Conservation (phyloP, 805 yeast genomes). For the Wickerhamiella occidentalis region DNA sequence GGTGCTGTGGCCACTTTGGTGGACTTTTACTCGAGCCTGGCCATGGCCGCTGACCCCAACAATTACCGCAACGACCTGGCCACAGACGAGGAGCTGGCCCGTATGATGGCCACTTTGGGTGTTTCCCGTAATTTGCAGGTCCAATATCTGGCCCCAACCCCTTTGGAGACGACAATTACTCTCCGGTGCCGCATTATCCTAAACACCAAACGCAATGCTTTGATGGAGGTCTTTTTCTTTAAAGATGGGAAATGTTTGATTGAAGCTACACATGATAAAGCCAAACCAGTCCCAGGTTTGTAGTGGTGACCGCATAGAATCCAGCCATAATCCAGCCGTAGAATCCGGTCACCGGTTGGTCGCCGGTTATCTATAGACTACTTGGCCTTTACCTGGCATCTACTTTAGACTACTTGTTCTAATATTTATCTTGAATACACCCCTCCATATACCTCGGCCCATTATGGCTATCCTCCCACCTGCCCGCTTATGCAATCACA, state of each 20-base stretch:
- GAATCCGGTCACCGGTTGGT: no score
- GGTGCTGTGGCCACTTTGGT: constrained; percentile 27
- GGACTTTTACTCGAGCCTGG: constrained; percentile 21
- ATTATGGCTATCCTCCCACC: neutral
- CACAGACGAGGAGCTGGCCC: constrained; percentile 16
- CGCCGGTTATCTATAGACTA: no score
- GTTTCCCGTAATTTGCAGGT: constrained; percentile 23
- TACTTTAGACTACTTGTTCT: no score
- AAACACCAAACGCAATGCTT: constrained; percentile 23
- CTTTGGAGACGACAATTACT: constrained; percentile 18
- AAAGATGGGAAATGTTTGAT: constrained; percentile 18
- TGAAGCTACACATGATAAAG: constrained; percentile 26
- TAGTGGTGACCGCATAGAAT: no score
- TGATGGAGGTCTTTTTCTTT: constrained; percentile 16
- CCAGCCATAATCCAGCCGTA: no score
- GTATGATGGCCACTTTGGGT: constrained; percentile 18
- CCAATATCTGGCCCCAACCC: constrained; percentile 25
- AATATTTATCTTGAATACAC: no score
- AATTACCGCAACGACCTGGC: constrained; percentile 19
- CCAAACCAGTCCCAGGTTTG: constrained; percentile 15
- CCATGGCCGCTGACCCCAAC: constrained; percentile 20
- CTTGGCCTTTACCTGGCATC: no score
- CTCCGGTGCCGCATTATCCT: constrained; percentile 21
- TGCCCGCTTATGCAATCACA: neutral
- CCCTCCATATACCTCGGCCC: neutral